Conservation (phyloP, 1,284 basidiomycete species). For the Malassezia caprae region DNA sequence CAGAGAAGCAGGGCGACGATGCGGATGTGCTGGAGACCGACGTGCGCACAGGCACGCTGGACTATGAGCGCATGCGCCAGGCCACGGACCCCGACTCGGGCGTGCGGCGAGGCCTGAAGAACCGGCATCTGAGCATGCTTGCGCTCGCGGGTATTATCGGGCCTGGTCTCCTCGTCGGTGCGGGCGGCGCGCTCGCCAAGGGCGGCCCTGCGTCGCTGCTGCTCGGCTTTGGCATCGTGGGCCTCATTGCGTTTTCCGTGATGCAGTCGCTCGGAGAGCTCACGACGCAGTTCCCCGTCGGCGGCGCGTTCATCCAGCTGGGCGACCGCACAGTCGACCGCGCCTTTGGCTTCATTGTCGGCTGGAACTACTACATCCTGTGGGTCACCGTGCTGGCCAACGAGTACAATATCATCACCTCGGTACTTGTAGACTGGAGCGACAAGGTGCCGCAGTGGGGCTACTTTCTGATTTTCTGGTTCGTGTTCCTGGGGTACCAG, state of each 20-base stretch:
- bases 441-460: constrained; percentile 14
- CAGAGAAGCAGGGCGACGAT: background rate
- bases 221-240: constrained; percentile 27
- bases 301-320: constrained; percentile 66
- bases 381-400: constrained; percentile 27
- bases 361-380: constrained; percentile 51
- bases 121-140: constrained; percentile 34
- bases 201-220: constrained; percentile 31
- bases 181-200: constrained; percentile 24
- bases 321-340: constrained; percentile 69
- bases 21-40: too few relatives aligned
- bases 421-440: constrained; percentile 24
- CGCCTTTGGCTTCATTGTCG: constrained; percentile 56
- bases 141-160: constrained; percentile 33
- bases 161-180: constrained; percentile 29
- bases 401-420: constrained; percentile 25
- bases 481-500: constrained; percentile 20
- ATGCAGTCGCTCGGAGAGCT: constrained; percentile 29
- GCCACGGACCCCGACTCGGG: constrained; percentile 7
- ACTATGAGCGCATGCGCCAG: background rate
- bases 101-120: constrained; percentile 25
- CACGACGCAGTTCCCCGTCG: constrained; percentile 53
- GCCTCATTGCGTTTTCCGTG: constrained; percentile 27
- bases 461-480: constrained; percentile 28
- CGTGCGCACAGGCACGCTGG: too few relatives aligned